Percentiles rank a stretch among this genome's conserved stretches.
Evolutionary conservation across 2,329 filamentous ascomycete species (phyloP).

Genomic region (Tolypocladium inflatum): DNA sequence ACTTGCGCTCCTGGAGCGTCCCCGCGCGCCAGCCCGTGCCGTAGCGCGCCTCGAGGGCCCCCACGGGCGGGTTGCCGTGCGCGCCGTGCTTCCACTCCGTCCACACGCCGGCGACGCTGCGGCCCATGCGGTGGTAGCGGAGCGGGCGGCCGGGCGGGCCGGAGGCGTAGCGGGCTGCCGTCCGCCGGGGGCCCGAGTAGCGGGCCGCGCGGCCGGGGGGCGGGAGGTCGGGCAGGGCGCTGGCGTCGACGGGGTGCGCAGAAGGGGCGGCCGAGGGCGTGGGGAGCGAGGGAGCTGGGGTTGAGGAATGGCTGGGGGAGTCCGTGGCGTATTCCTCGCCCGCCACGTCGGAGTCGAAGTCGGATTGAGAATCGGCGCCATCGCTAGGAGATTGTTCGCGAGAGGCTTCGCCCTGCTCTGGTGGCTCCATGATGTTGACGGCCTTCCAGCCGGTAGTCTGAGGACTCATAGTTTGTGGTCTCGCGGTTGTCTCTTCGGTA

Average conservation of each 20-base stretch:
- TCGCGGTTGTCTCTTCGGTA: too few relatives aligned
- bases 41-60: constrained; percentile 9
- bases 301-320: too few relatives aligned
- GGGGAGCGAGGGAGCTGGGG: too few relatives aligned
- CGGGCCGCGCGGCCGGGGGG: constrained; percentile 1
- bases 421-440: too few relatives aligned
- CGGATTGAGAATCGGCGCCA: too few relatives aligned
- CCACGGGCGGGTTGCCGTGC: constrained; percentile 11
- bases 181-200: constrained; percentile 10
- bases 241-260: neutral
- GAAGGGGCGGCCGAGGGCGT: too few relatives aligned
- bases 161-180: constrained; percentile 7
- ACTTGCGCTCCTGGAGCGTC: constrained; percentile 9
- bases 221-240: neutral
- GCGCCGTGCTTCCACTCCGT: constrained; percentile 13
- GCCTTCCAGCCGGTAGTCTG: too few relatives aligned
- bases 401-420: too few relatives aligned
- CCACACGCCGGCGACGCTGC: constrained; percentile 13
- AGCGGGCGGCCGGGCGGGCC: constrained; percentile 10
- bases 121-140: constrained; percentile 12
- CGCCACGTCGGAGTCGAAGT: too few relatives aligned
- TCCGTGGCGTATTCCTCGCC: too few relatives aligned
- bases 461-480: too few relatives aligned
- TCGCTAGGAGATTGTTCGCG: too few relatives aligned
- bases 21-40: constrained; percentile 13